Evolutionary conservation across 805 yeast genomes (phyloP), one percentile per base, ranked within the genome.

Genomic region (Sugiyamaella valdiviana): DNA sequence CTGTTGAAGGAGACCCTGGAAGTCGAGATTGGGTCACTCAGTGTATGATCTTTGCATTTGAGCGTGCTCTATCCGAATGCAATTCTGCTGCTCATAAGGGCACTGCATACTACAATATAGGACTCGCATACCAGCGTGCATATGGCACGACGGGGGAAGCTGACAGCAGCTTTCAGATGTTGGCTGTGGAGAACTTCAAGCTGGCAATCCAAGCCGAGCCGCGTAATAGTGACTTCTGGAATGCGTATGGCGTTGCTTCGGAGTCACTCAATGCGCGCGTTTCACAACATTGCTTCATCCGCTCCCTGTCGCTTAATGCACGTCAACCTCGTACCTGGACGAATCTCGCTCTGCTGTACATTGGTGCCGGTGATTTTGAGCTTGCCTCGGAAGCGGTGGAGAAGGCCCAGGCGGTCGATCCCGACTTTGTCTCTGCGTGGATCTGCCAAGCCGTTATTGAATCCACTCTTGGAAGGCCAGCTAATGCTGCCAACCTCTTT

Each of bases 271-370:
- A 80, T 54, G 82, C 91, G 0, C 75, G 77, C 42, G 84, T 87
- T 5, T 73, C 97, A 0, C 99, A 93, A 65, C 99, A 93, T 67
- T 88, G 96, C 63, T 87, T 85, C 58, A 85, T 93, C 57, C 83
- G 86, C 53, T 90, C 97, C 0, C 67, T 82, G 2, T 73, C 85
- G 0, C 65, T 89, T 36, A 82, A 85, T 42, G 77, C 85, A 5
- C 77, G 78, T 46, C 85, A 85, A 48, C 77, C 83, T 2, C 68
- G 68, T 15, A 75, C 82, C 4, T 93, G 97, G 96, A 75, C 82
- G 14, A 86, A 87, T 57, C 68, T 93, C 50, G 96, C 95, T 0
- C 76, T 85, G 5, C 69, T 93, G 32, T 90, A 85, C 56, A 66
- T 91, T 50, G 72, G 77, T 24, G 72, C 75, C 48, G 80, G 80